Evolutionary conservation across 345 rosid genomes (phyloP).

Genomic region (Boechera stricta): DNA sequence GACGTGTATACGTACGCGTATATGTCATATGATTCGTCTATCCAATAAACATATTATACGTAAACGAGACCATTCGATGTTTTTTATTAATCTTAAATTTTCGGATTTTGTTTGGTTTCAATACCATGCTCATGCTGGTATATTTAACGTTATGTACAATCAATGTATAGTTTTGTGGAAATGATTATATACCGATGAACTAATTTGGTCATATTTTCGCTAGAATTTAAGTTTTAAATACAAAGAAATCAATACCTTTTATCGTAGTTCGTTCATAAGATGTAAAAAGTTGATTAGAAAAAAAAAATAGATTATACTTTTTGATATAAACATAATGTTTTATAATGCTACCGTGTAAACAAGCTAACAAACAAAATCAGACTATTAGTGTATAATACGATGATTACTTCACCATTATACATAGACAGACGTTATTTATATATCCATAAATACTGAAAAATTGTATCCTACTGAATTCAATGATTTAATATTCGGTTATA

Average conservation of each 20-base stretch:
- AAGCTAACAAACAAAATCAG: not conserved
- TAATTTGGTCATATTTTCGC: no score
- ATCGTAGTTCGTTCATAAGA: no score
- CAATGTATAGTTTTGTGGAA: not conserved
- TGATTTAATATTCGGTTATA: not conserved
- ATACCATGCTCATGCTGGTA: no score
- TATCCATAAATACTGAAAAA: not conserved
- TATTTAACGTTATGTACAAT: not conserved
- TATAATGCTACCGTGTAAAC: not conserved
- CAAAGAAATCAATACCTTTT: no score
- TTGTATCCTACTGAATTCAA: not conserved
- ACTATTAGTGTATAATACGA: not conserved
- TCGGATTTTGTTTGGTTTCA: not conserved
- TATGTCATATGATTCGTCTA: not conserved
- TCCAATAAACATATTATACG: not conserved
- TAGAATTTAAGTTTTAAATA: no score
- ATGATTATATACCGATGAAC: not conserved
- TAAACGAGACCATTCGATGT: not conserved
- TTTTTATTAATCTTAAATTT: not conserved
- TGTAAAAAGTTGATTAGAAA: no score
- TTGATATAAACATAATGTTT: not conserved
- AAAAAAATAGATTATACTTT: no score
- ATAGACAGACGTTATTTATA: not conserved
- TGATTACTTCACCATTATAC: not conserved
- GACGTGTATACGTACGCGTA: slow-evolving; percentile 27